Conservation (phyloP, 805 yeast species). For the Kuraishia piskuri region DNA sequence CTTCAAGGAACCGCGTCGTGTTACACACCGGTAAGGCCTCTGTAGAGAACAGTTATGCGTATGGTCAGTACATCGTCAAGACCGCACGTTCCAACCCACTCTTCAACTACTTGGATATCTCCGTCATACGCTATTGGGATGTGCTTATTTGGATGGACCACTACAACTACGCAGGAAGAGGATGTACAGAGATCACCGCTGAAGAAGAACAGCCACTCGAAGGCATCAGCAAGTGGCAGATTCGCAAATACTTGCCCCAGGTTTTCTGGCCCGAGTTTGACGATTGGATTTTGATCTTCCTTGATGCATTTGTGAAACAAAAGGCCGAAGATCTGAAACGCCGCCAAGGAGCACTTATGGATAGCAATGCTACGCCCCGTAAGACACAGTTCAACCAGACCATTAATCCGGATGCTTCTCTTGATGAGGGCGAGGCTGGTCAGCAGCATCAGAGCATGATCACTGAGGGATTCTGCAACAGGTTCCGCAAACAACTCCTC, state of each 20-base stretch:
- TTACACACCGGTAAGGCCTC: conserved; percentile 66
- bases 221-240: conserved; percentile 69
- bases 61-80: conserved; percentile 74
- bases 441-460: conserved; percentile 9
- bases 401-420: conserved; percentile 29
- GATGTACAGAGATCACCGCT: conserved; percentile 35
- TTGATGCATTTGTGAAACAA: conserved; percentile 57
- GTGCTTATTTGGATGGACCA: conserved; percentile 92
- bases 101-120: conserved; percentile 73
- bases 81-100: conserved; percentile 74
- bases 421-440: conserved; percentile 6
- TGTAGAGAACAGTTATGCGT: conserved; percentile 86
- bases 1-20: conserved; percentile 67
- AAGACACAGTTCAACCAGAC: conserved; percentile 59
- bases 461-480: conserved; percentile 41
- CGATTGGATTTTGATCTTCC: conserved; percentile 73
- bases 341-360: conserved; percentile 7
- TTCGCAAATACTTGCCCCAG: conserved; percentile 63
- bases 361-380: conserved; percentile 40
- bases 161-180: conserved; percentile 74
- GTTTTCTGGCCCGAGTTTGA: conserved; percentile 77
- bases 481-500: conserved; percentile 54
- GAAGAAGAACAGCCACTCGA: conserved; percentile 34
- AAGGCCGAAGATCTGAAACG: conserved; percentile 30
- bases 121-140: conserved; percentile 82